phyloP scores from a whole-genome alignment of 345 rosid genomes.

The Camelina laxa region DNA sequence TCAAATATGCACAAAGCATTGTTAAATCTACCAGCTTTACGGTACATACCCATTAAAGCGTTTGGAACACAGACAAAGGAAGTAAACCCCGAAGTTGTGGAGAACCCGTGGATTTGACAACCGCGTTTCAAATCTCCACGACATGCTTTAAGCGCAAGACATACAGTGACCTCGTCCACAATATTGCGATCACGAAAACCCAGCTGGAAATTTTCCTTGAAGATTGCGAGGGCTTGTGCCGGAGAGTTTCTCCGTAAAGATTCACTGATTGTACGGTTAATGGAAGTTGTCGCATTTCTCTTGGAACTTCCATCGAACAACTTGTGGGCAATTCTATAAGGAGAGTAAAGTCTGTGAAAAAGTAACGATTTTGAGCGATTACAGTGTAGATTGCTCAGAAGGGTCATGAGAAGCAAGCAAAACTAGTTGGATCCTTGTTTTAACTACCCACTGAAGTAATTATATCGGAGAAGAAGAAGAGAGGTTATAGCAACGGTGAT shows the following conservation, averaged over 20 bases:
- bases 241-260: slow-evolving; percentile 46
- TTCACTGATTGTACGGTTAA: slow-evolving; percentile 52
- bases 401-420: slow-evolving; percentile 42
- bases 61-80: slow-evolving; percentile 64
- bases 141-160: slow-evolving; percentile 74
- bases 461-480: slow-evolving; percentile 15
- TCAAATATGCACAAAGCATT: slow-evolving; percentile 65
- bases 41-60: slow-evolving; percentile 74
- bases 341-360: slow-evolving; percentile 22
- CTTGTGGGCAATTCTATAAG: slow-evolving; percentile 37
- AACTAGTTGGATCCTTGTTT: slow-evolving; percentile 5
- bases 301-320: slow-evolving; percentile 47
- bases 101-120: slow-evolving; percentile 73
- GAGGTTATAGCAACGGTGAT: slow-evolving; percentile 17
- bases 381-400: slow-evolving; percentile 27
- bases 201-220: slow-evolving; percentile 52
- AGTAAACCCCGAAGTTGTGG: slow-evolving; percentile 62
- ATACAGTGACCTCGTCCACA: slow-evolving; percentile 60
- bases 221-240: slow-evolving; percentile 46
- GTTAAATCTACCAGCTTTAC: slow-evolving; percentile 58
- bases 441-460: not conserved
- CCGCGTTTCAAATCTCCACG: slow-evolving; percentile 56
- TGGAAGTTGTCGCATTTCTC: slow-evolving; percentile 34
- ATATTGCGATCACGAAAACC: slow-evolving; percentile 26
- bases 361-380: slow-evolving; percentile 22